A percentile compares a stretch with the other conserved stretches of the same genome.
phyloP scores from a whole-genome alignment of 1,284 basidiomycete genomes.

The Agroathelia rolfsii region DNA sequence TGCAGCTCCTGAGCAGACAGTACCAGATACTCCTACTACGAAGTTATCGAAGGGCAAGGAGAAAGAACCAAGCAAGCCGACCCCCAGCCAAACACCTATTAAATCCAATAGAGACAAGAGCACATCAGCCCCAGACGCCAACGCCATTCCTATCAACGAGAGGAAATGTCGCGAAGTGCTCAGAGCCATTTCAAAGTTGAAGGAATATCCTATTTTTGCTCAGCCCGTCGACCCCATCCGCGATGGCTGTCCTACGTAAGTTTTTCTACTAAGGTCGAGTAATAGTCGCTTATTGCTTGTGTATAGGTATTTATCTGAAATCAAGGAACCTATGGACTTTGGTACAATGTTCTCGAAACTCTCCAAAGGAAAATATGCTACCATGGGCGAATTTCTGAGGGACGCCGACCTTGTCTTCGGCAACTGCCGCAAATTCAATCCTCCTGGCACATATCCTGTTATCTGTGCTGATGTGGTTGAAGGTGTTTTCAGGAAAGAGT shows the following conservation, averaged over 20 bases:
- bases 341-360: constrained; percentile 76
- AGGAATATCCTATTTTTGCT: constrained; percentile 71
- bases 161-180: constrained; percentile 76
- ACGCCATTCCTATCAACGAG: constrained; percentile 52
- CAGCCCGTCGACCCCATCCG: constrained; percentile 79
- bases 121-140: constrained; percentile 29
- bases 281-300: constrained; percentile 6
- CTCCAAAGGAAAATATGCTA: constrained; percentile 54
- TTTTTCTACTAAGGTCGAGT: constrained; percentile 13
- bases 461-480: constrained; percentile 69
- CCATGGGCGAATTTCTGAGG: constrained; percentile 73
- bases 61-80: constrained; percentile 29
- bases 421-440: constrained; percentile 90
- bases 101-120: constrained; percentile 9
- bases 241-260: constrained; percentile 83
- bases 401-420: constrained; percentile 81
- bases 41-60: constrained; percentile 59
- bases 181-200: constrained; percentile 52
- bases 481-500: constrained; percentile 75
- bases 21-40: constrained; percentile 22
- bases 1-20: constrained; percentile 14
- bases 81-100: constrained; percentile 11
- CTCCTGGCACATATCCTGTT: constrained; percentile 67
- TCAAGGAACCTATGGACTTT: constrained; percentile 91
- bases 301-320: constrained; percentile 84